phyloP scores from a whole-genome alignment of 2,329 filamentous ascomycete species.

The Ascochyta rabiei region DNA sequence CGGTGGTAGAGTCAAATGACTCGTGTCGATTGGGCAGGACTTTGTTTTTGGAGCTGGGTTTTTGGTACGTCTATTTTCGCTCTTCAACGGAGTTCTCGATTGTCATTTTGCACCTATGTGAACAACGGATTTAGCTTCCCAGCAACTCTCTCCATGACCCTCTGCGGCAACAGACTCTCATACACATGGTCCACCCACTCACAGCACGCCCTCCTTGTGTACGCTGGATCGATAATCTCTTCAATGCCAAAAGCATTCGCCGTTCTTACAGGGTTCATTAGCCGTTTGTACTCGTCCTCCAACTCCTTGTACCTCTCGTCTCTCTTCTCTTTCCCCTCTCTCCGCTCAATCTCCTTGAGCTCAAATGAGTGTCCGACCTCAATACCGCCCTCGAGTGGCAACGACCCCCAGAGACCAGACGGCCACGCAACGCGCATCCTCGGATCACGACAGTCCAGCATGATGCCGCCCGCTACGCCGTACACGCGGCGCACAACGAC shows the following conservation, averaged over 20 bases:
- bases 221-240: slow-evolving; percentile 68
- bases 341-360: slow-evolving; percentile 60
- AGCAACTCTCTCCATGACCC: slow-evolving; percentile 53
- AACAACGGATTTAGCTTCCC: slow-evolving; percentile 47
- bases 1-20: too few species aligned
- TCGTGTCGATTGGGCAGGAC: too few species aligned
- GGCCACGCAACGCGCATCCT: slow-evolving; percentile 68
- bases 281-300: slow-evolving; percentile 63
- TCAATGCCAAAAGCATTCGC: slow-evolving; percentile 69
- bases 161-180: slow-evolving; percentile 57
- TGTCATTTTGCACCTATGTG: slow-evolving; percentile 10
- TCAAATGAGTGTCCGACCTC: slow-evolving; percentile 68
- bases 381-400: slow-evolving; percentile 69
- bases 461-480: slow-evolving; percentile 68
- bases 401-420: slow-evolving; percentile 65
- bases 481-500: slow-evolving; percentile 67
- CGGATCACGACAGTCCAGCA: slow-evolving; percentile 67
- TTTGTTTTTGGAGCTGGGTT: too few species aligned
- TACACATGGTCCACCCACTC: slow-evolving; percentile 65
- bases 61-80: too few species aligned
- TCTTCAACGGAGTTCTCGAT: too few species aligned
- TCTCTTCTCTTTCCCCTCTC: slow-evolving; percentile 55
- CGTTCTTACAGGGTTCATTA: slow-evolving; percentile 70
- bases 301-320: slow-evolving; percentile 61
- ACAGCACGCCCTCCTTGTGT: slow-evolving; percentile 61